Evolutionary conservation across 2,329 filamentous ascomycete genomes (phyloP), one percentile per base, ranked within the genome.

Genomic region (Gnomoniopsis sp.): DNA sequence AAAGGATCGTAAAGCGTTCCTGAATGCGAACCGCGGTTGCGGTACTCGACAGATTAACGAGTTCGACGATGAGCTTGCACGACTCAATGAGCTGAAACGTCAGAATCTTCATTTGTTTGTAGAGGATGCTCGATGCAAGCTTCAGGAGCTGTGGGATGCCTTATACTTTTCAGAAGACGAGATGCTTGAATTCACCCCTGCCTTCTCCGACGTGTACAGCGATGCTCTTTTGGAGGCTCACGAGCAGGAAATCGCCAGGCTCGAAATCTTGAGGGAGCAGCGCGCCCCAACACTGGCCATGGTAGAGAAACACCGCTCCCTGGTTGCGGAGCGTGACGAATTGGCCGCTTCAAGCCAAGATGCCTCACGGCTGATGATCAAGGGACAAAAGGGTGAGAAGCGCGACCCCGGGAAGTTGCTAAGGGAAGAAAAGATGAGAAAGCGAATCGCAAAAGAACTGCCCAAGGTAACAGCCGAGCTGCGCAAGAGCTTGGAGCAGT

Each of bases 371-470:
- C 80, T 99, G 33, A 92, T 98, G 88, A 85, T 87, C 67, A 91
- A 93, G 61, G 93, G 93, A 2, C 88, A 91, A 65, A 96, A 96
- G 76, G 93, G 93, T 56, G 93, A 98, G 77, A 91, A 88, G 74
- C 90, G 96, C 63, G 95, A 99, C 70, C 95, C 95, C 2, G 93
- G 92, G 53, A 95, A 96, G 75, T 81, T 99, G 17, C 80, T 99
- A 54, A 85, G 95, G 33, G 95, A 99, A 71, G 95, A 99, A 77
- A 99, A 98, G 82, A 96, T 96, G 91, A 87, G 95, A 61, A 99
- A 99, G 83, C 85, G 93, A 59, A 97, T 99, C 62, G 84, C 93
- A 26, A 99, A 98, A 74, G 95, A 99, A 70, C 79, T 99, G 33
- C 95, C 95, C 57, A 98, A 96, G 77, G 82, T 99, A 47, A 88